These are phyloP conservation scores for Metarhizium anisopliae DNA, from an alignment of 2,329 filamentous ascomycete genomes.

Conservation along the genomic window DNA sequence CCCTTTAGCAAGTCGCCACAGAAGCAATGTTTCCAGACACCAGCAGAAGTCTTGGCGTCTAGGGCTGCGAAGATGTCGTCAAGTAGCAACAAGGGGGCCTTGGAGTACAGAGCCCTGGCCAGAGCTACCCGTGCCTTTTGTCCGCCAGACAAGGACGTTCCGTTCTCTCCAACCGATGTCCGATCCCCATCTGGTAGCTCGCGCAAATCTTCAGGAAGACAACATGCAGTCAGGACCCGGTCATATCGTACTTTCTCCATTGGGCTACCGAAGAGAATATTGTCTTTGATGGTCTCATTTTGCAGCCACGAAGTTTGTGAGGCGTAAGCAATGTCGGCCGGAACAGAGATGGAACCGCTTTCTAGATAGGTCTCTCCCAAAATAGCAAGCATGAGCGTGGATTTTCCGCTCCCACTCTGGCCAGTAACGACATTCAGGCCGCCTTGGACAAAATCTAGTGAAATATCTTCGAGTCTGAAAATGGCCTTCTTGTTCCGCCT, in stretches of 20 bases:
- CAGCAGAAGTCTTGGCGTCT: constrained; percentile 47
- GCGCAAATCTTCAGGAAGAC: constrained; percentile 39
- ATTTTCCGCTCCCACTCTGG: constrained; percentile 48
- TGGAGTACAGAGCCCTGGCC: constrained; percentile 49
- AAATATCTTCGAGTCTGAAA: constrained; percentile 39
- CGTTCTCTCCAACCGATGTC: constrained; percentile 45
- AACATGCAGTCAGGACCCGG: constrained; percentile 46
- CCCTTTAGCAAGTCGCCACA: constrained; percentile 44
- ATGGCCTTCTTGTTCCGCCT: constrained; percentile 39
- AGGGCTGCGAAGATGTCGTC: constrained; percentile 53
- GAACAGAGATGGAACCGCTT: constrained; percentile 35
- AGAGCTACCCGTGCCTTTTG: constrained; percentile 48
- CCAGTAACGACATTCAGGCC: constrained; percentile 47
- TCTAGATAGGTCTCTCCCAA: constrained; percentile 46
- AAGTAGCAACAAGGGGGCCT: constrained; percentile 43
- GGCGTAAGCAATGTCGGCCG: constrained; percentile 45
- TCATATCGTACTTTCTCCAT: constrained; percentile 46
- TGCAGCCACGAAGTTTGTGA: constrained; percentile 51
- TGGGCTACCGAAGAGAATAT: constrained; percentile 43
- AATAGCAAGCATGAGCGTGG: constrained; percentile 44
- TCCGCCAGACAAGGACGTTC: constrained; percentile 45
- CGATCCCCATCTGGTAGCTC: constrained; percentile 41
- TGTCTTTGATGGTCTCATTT: constrained; percentile 45
- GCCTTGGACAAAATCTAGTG: constrained; percentile 42
- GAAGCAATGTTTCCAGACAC: constrained; percentile 49